Evolutionary conservation across 441 rosid species (phyloP), one percentile per base, ranked within the genome.

Genomic region (Hura crepitans): DNA sequence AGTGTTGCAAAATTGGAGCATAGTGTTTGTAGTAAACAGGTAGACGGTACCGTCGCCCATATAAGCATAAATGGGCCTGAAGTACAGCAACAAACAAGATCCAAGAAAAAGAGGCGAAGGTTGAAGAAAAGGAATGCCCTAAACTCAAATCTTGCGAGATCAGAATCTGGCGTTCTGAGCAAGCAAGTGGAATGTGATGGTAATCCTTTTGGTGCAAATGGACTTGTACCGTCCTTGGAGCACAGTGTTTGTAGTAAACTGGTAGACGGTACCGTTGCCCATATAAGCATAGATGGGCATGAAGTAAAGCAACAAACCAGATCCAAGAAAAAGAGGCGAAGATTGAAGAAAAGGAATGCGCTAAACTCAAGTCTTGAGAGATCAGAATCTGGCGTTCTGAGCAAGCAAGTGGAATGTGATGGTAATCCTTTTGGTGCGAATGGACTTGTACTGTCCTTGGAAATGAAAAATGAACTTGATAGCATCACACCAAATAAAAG

Each of bases 261-360:
- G 65, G 45, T 20, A 23, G 50, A 62, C 20, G 30, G 47, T 28
- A 7, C 7, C 13, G 60, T 13, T 54, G 50, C 23, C 58, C 60
- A 49, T 39, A 30, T 18, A 15, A 53, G 8, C 65, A 31, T 47
- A 25, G 25, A 45, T 14, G 7, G 27, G 25, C 43, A 39, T 37
- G 68, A 54, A 30, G n/a, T 33, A 11, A n/a, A 25, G 23, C 20
- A 70, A 43, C 70, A 56, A 56, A 45, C 31, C 4, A 53, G 55
- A 58, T 20, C 60, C 65, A n/a, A 18, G 23, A 47, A 42, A 13
- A 66, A 35, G 66, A 58, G 66, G 28, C 51, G 39, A 31, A 58
- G 37, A 18, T 71, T 42, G 11, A 62, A 63, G 61, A 22, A 22
- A 55, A 17, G 18, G 28, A 59, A 30, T 20, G 47, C 6, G 17